Evolutionary conservation across 192 early-diverging fungal genomes (phyloP), one percentile per base, ranked within the genome.

Genomic region (Backusella tuberculispora): DNA sequence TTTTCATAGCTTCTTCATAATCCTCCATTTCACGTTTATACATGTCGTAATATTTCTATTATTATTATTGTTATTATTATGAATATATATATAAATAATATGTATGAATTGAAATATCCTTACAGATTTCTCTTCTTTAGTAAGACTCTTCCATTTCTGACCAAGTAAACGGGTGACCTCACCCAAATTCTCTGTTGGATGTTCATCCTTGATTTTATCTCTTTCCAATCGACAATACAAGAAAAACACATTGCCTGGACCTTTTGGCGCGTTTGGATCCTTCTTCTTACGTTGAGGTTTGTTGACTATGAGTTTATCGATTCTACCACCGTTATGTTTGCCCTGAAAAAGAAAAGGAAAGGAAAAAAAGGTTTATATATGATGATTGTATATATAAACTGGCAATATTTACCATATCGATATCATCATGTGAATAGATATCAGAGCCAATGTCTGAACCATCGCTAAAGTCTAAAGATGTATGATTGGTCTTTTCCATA

Each of bases 181-280:
- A 17, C 76, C 76, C 6, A 81, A 65, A 48, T 74, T 77, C 63
- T 83, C 80, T 26, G 75, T 75, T 29, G 75, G 76, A 44, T 80
- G 72, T 41, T 83, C 74, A 68, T 83, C 82, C 56, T 80, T 83
- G 43, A 81, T 81, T 63, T 83, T 80, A 34, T 83, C 82, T 26
- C 82, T 76, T 64, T 83, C 79, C 24, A 75, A 46, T 21, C 80
- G 43, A 60, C 82, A 83, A 47, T 78, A 83, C 6, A 83, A 24
- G 24, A 83, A 81, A 41, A 83, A 83, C 4, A 81, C 82, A 63
- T 83, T 83, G 19, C 82, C 76, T 19, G 82, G 82, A 6, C 82
- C 66, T 46, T 83, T 83, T 13, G 82, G 82, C 38, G 82, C 82
- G 65, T 83, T 83, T 37, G 82, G 82, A 64, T 83, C 82, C 41